A percentile compares a stretch with the other conserved stretches of the same genome.
Conservation (phyloP, 2,329 filamentous ascomycete species). For the Penicillium nordicum region DNA sequence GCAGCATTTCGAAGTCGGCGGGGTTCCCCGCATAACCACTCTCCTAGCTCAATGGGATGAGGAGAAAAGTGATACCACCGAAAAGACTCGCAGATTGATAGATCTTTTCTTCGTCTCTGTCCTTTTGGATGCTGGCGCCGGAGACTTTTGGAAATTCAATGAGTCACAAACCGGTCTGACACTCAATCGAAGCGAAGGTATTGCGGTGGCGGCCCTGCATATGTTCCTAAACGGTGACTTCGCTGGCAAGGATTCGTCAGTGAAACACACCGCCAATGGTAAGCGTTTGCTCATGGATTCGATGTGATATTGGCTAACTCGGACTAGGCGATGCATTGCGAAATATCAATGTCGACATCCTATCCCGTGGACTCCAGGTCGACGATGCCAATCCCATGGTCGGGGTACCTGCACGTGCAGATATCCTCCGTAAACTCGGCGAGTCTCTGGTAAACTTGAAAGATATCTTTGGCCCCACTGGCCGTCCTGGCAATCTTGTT, state of each 20-base stretch:
- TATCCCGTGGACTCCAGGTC: constrained; percentile 47
- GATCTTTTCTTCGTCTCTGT: constrained; percentile 63
- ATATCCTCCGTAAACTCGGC: constrained; percentile 44
- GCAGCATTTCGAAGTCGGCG: constrained; percentile 62
- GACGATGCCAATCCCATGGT: constrained; percentile 46
- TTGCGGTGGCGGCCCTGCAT: constrained; percentile 50
- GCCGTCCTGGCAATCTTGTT: constrained; percentile 49
- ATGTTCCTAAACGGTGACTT: constrained; percentile 50
- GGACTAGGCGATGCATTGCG: constrained; percentile 33
- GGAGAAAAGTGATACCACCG: constrained; percentile 42
- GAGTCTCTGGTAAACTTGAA: constrained; percentile 39
- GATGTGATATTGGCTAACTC: not conserved
- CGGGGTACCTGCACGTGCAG: constrained; percentile 44
- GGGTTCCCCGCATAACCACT: constrained; percentile 48
- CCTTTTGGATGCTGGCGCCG: constrained; percentile 55
- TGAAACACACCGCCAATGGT: constrained; percentile 37
- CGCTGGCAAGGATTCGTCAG: constrained; percentile 17
- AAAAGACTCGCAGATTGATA: constrained; percentile 53
- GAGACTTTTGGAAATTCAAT: constrained; percentile 48
- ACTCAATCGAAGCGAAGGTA: constrained; percentile 50
- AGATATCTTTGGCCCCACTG: constrained; percentile 43
- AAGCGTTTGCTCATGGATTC: constrained; percentile 5
- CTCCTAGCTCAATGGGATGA: constrained; percentile 48
- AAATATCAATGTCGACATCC: constrained; percentile 31
- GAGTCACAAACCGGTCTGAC: constrained; percentile 35